Evolutionary conservation across 169 alveolate species (phyloP).

Genomic region (Eimeria maxima): DNA sequence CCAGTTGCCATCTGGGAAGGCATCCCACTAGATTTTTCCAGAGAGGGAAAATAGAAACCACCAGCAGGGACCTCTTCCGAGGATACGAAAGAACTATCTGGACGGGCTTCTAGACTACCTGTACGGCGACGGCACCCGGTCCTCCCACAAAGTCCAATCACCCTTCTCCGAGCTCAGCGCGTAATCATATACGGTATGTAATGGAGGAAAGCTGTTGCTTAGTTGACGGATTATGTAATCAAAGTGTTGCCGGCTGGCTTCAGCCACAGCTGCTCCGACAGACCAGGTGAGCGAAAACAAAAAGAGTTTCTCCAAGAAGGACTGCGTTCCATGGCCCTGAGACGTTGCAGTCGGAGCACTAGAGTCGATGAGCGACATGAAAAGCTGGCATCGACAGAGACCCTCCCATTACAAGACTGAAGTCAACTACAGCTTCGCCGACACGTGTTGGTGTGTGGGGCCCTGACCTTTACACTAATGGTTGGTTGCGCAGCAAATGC

Average conservation of each 20-base stretch:
- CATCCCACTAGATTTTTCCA: background rate
- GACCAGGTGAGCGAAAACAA: constrained; percentile 96
- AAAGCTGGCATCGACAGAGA: background rate
- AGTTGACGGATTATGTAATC: constrained; percentile 92
- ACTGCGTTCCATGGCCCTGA: constrained; percentile 51
- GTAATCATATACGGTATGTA: constrained; percentile 95
- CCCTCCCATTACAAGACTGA: background rate
- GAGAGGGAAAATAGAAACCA: background rate
- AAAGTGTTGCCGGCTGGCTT: constrained; percentile 90
- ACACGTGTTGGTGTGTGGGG: background rate
- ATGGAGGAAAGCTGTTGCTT: constrained; percentile 93
- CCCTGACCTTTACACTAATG: constrained; percentile 85
- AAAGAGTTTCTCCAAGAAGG: constrained; percentile 89
- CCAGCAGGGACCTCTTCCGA: background rate
- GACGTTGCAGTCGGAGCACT: background rate
- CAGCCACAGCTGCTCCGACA: constrained; percentile 95
- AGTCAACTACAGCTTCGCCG: background rate
- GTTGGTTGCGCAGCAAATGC: constrained; percentile 89
- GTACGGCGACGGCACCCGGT: constrained; percentile 86
- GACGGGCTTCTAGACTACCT: constrained; percentile 27
- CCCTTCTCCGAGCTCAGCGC: constrained; percentile 94
- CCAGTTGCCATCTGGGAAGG: constrained; percentile 84
- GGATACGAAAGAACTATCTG: background rate
- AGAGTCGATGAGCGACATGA: background rate
- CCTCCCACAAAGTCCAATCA: constrained; percentile 84